These are phyloP conservation scores for Clonostachys chloroleuca DNA, from an alignment of 2,329 filamentous ascomycete genomes.

Conservation along the genomic window DNA sequence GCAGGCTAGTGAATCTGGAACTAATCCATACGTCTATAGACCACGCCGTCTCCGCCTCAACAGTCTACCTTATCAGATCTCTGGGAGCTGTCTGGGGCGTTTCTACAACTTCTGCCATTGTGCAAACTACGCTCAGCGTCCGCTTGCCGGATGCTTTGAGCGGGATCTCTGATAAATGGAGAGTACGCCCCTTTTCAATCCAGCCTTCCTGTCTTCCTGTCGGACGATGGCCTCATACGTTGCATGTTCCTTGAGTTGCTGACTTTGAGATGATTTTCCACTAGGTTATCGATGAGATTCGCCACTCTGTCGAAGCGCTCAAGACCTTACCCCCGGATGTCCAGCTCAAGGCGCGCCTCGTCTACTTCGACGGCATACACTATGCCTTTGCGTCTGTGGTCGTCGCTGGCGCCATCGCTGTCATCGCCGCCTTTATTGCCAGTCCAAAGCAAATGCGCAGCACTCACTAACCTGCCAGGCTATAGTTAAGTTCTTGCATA, in stretches of 20 bases:
- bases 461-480: slow-evolving; percentile 10
- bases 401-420: slow-evolving; percentile 39
- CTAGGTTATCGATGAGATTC: slow-evolving; percentile 56
- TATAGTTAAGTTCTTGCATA: no score
- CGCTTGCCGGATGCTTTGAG: slow-evolving; percentile 47
- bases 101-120: slow-evolving; percentile 55
- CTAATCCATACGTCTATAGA: slow-evolving; percentile 29
- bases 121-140: slow-evolving; percentile 56
- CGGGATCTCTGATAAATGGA: slow-evolving; percentile 52
- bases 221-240: not conserved
- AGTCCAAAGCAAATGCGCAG: slow-evolving; percentile 21
- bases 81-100: slow-evolving; percentile 62
- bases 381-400: slow-evolving; percentile 54
- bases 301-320: slow-evolving; percentile 55
- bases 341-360: slow-evolving; percentile 48
- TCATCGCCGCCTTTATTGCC: slow-evolving; percentile 20
- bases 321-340: slow-evolving; percentile 49
- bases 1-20: not conserved
- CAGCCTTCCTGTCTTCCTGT: not conserved
- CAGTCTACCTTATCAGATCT: slow-evolving; percentile 59
- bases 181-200: slow-evolving; percentile 33
- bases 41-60: slow-evolving; percentile 58
- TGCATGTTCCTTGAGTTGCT: not conserved
- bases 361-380: slow-evolving; percentile 56
- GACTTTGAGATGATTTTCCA: slow-evolving; percentile 9